Evolutionary conservation across 2,329 filamentous ascomycete species (phyloP).

Genomic region (Ophiostoma ulmi): DNA sequence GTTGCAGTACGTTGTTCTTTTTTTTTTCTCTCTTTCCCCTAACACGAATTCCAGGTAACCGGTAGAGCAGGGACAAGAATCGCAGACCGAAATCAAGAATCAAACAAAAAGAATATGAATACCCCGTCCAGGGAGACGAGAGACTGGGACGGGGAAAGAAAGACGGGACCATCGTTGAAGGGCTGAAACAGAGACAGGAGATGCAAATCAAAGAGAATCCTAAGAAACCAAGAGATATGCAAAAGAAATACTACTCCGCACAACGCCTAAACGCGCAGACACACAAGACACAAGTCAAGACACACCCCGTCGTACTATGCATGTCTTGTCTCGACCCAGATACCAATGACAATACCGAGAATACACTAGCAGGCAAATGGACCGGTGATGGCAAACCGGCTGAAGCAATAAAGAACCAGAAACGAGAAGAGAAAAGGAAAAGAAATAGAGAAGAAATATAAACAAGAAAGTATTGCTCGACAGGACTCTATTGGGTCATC

Average conservation of each 20-base stretch:
- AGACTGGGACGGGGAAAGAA: no score
- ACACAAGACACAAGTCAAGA: no score
- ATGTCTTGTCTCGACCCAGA: background rate
- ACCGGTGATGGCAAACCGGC: background rate
- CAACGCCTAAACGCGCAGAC: background rate
- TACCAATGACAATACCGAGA: background rate
- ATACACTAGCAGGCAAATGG: background rate
- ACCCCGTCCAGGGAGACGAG: background rate
- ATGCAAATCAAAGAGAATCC: background rate
- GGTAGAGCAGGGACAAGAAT: background rate
- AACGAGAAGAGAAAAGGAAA: background rate
- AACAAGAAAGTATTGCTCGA: background rate
- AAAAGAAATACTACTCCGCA: background rate
- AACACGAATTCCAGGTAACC: background rate
- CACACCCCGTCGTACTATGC: background rate
- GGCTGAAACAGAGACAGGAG: slow-evolving; percentile 7
- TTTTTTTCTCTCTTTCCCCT: background rate
- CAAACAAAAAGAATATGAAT: background rate
- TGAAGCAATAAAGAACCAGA: background rate
- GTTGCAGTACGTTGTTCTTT: background rate
- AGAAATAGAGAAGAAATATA: background rate
- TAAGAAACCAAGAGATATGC: background rate
- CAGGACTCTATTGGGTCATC: background rate
- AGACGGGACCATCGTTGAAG: background rate
- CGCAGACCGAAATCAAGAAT: background rate